Evolutionary conservation across 2,329 filamentous ascomycete genomes (phyloP), one percentile per base, ranked within the genome.

Genomic region (Epichloe aotearoae): DNA sequence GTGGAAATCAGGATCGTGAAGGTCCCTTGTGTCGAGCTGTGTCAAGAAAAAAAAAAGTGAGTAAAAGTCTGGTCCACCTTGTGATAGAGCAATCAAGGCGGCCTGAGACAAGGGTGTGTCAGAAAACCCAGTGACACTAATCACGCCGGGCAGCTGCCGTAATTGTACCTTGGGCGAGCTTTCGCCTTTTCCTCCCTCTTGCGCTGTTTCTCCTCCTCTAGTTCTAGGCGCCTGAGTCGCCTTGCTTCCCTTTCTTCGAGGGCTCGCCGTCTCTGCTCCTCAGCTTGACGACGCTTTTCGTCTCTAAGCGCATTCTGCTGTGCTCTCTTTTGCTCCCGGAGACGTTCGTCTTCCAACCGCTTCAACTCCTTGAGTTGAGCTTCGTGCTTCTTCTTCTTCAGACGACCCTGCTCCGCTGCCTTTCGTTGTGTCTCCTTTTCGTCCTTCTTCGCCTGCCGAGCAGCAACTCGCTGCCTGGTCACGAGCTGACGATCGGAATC

Each of bases 401-500:
- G 46, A 11, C 51, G 53, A 38, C 51, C 52, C 38, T 50, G 20
- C 15, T 46, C 39, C n/a, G 39, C 50, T 45, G 46, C 30, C 19
- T 26, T 39, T 15, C 30, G 48, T 14, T 49, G 40, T 17, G 33
- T 36, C 41, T 52, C 51, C 30, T 47, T 53, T 14, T 47, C 49
- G 15, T 33, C 50, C 43, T 46, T 52, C 14, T 48, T 39, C 2
- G 41, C 46, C 46, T 46, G 41, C 30, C 41, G 48, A 5, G 45
- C 51, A 5, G 50, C 52, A 6, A 47, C 53, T 47, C 53, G 60
- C 36, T 58, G 56, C 23, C 40, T 44, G 11, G 26, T 26, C 11
- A 36, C 7, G 6, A 37, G 51, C 39, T 61, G 55, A 36, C 52
- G 52, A 26, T 65, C 57, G 19, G 58, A 59, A 19, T 55, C 54